Evolutionary conservation across 345 rosid species (phyloP).

Genomic region (Conringia planisiliqua): DNA sequence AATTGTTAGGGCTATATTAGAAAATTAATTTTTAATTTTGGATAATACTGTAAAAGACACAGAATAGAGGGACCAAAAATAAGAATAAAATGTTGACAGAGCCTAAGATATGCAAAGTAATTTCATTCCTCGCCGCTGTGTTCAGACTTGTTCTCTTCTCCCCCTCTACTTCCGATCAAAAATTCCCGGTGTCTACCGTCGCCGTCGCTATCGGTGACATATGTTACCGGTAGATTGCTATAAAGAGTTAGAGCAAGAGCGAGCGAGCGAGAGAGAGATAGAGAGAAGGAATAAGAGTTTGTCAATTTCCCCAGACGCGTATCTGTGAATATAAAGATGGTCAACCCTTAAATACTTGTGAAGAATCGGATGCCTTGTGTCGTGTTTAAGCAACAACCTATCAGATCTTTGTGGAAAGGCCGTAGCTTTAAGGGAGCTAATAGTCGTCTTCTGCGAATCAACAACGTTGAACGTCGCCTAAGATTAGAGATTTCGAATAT

Average conservation of each 20-base stretch:
- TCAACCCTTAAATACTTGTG: constrained; percentile 5
- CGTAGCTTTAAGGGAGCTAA: constrained; percentile 22
- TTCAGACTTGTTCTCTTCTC: not conserved
- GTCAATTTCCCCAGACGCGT: not conserved
- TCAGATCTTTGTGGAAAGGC: constrained; percentile 26
- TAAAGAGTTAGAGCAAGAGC: not conserved
- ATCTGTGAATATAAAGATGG: constrained; percentile 1
- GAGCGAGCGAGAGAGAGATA: not conserved
- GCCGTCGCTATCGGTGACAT: constrained; percentile 1
- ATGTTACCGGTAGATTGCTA: not conserved
- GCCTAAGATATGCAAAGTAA: not conserved
- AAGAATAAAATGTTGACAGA: constrained; percentile 1
- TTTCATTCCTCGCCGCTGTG: constrained; percentile 12
- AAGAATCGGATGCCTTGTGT: constrained; percentile 23
- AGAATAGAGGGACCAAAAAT: not conserved
- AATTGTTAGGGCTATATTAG: not conserved
- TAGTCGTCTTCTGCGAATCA: not conserved
- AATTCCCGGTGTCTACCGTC: not conserved
- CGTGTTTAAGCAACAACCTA: constrained; percentile 3
- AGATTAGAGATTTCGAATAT: constrained; percentile 22
- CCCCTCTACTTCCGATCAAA: constrained; percentile 10
- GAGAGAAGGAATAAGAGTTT: not conserved
- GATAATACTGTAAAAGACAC: not conserved
- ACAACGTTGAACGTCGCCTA: constrained; percentile 2
- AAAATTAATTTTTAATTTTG: not conserved